Conservation (phyloP, 495 filamentous ascomycete species). For the Astrothelium subdiscretum region DNA sequence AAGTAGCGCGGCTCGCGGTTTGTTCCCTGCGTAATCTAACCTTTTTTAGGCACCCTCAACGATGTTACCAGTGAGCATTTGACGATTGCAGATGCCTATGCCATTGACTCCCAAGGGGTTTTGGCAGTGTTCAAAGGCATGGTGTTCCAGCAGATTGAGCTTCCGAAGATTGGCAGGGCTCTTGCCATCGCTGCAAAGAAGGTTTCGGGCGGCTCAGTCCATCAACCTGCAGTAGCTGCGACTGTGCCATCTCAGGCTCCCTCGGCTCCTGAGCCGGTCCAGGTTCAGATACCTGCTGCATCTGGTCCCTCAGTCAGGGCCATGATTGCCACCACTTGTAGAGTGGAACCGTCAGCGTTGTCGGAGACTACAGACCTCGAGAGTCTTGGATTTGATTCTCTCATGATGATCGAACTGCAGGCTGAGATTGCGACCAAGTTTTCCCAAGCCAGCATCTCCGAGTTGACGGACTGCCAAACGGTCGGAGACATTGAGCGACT, state of each 20-base stretch:
- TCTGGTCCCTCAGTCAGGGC: background rate
- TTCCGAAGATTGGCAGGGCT: background rate
- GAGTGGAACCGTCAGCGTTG: background rate
- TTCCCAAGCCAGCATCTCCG: background rate
- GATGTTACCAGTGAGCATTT: background rate
- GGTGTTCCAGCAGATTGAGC: slow-evolving; percentile 2
- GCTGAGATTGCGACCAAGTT: background rate
- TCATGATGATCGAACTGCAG: slow-evolving; percentile 3
- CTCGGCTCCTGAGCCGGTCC: background rate
- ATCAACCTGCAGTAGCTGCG: background rate
- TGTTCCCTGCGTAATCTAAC: background rate
- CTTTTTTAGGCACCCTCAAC: background rate
- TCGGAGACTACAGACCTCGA: background rate
- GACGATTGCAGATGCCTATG: slow-evolving; percentile 1
- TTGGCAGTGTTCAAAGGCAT: slow-evolving; percentile 1
- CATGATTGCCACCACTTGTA: background rate
- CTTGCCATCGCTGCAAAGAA: slow-evolving; percentile 1
- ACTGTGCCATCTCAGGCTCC: slow-evolving; percentile 1
- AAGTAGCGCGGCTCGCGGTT: background rate
- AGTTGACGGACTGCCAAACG: background rate
- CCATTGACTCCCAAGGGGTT: background rate
- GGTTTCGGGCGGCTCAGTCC: background rate
- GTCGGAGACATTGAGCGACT: slow-evolving; percentile 1
- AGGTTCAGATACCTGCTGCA: background rate
- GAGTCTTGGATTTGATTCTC: slow-evolving; percentile 3